Evolutionary conservation across 1,284 basidiomycete genomes (phyloP).

Genomic region (Naganishia albida): DNA sequence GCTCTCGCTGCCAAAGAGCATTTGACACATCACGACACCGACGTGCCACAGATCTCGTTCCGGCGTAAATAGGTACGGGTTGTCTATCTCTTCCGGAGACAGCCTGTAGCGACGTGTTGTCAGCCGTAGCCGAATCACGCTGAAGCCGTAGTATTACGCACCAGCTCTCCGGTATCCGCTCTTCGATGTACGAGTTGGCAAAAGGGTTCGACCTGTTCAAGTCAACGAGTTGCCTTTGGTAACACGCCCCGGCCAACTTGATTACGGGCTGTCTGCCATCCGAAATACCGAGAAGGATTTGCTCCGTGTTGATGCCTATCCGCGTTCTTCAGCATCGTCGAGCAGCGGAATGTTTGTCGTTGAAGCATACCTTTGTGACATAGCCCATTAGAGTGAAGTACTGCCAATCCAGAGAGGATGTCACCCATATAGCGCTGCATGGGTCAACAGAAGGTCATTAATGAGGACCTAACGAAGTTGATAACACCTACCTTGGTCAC

Average conservation of each 20-base stretch:
- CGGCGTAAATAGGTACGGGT: slow-evolving; percentile 47
- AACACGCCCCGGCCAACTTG: slow-evolving; percentile 50
- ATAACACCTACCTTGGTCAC: slow-evolving; percentile 42
- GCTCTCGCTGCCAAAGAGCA: slow-evolving; percentile 47
- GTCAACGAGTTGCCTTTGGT: slow-evolving; percentile 49
- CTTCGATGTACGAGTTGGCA: slow-evolving; percentile 38
- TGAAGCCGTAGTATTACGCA: slow-evolving; percentile 31
- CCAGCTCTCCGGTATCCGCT: slow-evolving; percentile 48
- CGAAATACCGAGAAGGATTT: slow-evolving; percentile 40
- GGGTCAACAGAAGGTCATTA: not conserved
- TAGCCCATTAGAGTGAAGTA: slow-evolving; percentile 43
- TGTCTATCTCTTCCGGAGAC: slow-evolving; percentile 44
- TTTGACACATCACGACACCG: slow-evolving; percentile 47
- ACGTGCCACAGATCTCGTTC: slow-evolving; percentile 54
- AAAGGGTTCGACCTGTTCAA: slow-evolving; percentile 54
- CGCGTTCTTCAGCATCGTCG: not conserved
- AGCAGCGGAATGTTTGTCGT: slow-evolving; percentile 32
- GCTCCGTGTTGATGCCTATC: slow-evolving; percentile 44
- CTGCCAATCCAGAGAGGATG: slow-evolving; percentile 46
- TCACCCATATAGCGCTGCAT: slow-evolving; percentile 48
- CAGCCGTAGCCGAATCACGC: not conserved
- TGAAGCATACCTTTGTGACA: slow-evolving; percentile 47
- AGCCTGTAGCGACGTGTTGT: slow-evolving; percentile 7
- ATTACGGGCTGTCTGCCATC: slow-evolving; percentile 37
- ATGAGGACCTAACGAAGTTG: not conserved